phyloP scores from a whole-genome alignment of 352 stramenopile species.

The Globisporangium emineosum region DNA sequence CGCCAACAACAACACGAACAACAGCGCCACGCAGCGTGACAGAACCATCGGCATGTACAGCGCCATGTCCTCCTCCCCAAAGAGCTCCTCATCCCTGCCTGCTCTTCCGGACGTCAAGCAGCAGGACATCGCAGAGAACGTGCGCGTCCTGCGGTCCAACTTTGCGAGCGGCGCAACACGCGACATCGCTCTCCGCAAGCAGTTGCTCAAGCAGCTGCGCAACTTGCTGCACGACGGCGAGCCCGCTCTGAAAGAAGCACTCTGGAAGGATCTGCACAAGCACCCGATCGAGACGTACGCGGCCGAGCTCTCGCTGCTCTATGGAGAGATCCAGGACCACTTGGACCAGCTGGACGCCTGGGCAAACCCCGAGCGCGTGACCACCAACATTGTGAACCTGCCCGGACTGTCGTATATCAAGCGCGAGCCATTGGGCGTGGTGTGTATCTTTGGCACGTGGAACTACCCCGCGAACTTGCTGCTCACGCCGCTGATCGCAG shows the following conservation, averaged over 20 bases:
- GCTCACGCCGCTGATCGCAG: constrained; percentile 72
- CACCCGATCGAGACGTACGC: constrained; percentile 59
- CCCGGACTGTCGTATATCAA: constrained; percentile 61
- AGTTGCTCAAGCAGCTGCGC: constrained; percentile 30
- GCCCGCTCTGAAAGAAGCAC: constrained; percentile 37
- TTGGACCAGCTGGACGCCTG: constrained; percentile 75
- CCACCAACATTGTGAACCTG: constrained; percentile 55
- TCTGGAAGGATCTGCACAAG: constrained; percentile 72
- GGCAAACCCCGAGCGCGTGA: constrained; percentile 42
- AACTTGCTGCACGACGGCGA: constrained; percentile 58
- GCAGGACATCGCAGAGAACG: background rate
- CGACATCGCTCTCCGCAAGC: background rate
- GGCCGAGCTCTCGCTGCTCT: constrained; percentile 47
- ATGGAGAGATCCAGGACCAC: constrained; percentile 69
- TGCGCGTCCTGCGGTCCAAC: background rate
- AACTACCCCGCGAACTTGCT: constrained; percentile 89
- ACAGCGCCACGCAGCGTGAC: no score
- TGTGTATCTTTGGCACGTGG: constrained; percentile 90
- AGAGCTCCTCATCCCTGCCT: background rate
- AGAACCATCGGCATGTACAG: background rate
- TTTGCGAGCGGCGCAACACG: background rate
- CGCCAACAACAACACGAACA: no score
- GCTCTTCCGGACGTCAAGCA: background rate
- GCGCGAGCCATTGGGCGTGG: constrained; percentile 74
- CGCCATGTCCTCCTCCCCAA: background rate